phyloP scores from a whole-genome alignment of 2,329 filamentous ascomycete species.

The Neopestalotiopsis clavispora region DNA sequence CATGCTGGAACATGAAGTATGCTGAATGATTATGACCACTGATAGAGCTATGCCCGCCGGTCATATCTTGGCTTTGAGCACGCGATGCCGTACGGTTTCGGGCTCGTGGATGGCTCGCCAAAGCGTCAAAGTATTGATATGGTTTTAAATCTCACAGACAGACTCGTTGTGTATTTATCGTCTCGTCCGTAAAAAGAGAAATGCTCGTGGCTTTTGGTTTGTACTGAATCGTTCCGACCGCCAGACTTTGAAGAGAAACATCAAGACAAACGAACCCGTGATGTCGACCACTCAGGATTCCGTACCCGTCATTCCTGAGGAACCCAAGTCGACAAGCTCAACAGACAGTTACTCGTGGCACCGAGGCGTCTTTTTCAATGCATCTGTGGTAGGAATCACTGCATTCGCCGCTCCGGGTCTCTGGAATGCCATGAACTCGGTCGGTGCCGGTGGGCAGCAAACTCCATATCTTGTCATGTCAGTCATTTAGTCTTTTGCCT shows the following conservation, averaged over 20 bases:
- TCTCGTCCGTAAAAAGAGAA: too few species aligned
- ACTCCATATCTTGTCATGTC: constrained; percentile 36
- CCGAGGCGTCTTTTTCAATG: constrained; percentile 34
- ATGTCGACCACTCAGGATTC: background rate
- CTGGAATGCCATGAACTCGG: constrained; percentile 37
- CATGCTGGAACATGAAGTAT: background rate
- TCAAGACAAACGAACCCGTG: too few species aligned
- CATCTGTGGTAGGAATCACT: constrained; percentile 29
- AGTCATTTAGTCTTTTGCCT: background rate
- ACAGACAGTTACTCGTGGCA: constrained; percentile 26
- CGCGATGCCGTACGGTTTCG: background rate
- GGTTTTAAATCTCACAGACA: too few species aligned
- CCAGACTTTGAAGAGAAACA: too few species aligned
- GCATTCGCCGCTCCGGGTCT: constrained; percentile 35
- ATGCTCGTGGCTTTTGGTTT: too few species aligned
- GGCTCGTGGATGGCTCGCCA: background rate
- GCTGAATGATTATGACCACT: background rate
- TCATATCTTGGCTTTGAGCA: background rate
- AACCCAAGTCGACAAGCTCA: background rate
- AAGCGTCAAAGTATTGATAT: background rate
- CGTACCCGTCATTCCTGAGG: background rate
- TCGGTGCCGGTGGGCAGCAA: constrained; percentile 35
- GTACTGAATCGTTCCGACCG: too few species aligned
- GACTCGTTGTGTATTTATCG: too few species aligned
- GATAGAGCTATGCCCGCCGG: background rate